Percentiles rank a stretch among this genome's conserved stretches.
phyloP scores from a whole-genome alignment of 305 asterid species.

The Andrographis paniculata region DNA sequence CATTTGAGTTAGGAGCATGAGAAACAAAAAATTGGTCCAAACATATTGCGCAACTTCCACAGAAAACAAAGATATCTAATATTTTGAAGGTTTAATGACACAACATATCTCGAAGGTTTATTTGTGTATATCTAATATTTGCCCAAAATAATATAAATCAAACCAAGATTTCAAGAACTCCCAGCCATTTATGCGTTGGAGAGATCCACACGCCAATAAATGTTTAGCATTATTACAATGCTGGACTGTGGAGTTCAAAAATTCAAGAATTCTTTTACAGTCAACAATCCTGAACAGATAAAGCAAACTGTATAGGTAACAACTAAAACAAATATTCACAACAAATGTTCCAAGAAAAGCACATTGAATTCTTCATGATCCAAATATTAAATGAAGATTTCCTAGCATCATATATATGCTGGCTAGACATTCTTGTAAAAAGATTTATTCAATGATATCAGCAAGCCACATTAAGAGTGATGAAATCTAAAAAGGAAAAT shows the following conservation, averaged over 20 bases:
- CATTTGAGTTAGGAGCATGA: conserved; percentile 18
- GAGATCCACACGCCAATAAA: conserved; percentile 1
- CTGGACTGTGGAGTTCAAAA: conserved; percentile 1
- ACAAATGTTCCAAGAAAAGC: conserved; percentile 3
- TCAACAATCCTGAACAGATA: background rate
- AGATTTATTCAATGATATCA: conserved; percentile 11
- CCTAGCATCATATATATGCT: background rate
- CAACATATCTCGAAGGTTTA: background rate
- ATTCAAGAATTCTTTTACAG: background rate
- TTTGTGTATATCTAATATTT: background rate
- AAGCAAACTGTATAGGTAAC: no score
- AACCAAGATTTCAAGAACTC: conserved; percentile 5
- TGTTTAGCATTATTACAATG: background rate
- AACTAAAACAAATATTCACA: no score
- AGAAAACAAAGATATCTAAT: background rate
- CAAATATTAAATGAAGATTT: conserved; percentile 1
- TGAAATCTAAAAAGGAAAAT: conserved; percentile 18
- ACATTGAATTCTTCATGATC: conserved; percentile 9
- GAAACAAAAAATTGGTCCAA: conserved; percentile 7
- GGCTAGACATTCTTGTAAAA: conserved; percentile 3
- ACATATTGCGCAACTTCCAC: conserved; percentile 3
- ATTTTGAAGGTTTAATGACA: background rate
- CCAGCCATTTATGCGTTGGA: no score
- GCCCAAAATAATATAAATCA: background rate
- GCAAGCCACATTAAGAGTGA: conserved; percentile 6